Conservation (phyloP, 805 yeast genomes). For the Brettanomyces bruxellensis region DNA sequence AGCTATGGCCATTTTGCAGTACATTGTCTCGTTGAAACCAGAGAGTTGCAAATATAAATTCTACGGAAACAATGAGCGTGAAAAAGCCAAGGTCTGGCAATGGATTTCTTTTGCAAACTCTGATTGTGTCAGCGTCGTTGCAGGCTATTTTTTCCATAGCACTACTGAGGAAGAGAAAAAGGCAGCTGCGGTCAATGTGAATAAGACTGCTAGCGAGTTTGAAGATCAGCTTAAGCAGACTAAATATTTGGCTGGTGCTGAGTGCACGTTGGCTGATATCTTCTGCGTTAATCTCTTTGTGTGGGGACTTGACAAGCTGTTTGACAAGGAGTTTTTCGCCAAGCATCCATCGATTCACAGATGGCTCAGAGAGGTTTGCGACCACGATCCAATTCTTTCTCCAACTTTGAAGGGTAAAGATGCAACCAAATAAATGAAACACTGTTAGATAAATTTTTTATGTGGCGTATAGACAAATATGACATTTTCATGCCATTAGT, state of each 20-base stretch:
- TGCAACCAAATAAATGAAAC: constrained; percentile 6
- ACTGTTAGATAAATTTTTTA: too few relatives aligned
- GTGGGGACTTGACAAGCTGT: constrained; percentile 34
- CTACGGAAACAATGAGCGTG: constrained; percentile 49
- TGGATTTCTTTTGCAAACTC: constrained; percentile 71
- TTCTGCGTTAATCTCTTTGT: constrained; percentile 17
- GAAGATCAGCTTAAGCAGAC: constrained; percentile 27
- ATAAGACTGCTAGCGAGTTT: constrained; percentile 8
- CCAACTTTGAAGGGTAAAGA: constrained; percentile 10
- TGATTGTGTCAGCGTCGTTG: constrained; percentile 28
- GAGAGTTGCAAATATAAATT: constrained; percentile 22
- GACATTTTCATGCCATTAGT: too few relatives aligned
- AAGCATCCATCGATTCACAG: constrained; percentile 35
- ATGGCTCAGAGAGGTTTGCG: constrained; percentile 36
- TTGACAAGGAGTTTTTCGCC: constrained; percentile 38
- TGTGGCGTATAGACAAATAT: too few relatives aligned
- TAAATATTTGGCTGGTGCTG: constrained; percentile 28
- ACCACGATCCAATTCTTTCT: constrained; percentile 11
- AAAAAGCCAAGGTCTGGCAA: constrained; percentile 53
- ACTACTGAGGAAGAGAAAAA: not conserved
- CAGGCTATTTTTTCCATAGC: not conserved
- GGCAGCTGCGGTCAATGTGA: constrained; percentile 13
- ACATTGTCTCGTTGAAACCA: constrained; percentile 27
- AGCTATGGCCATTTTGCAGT: constrained; percentile 50
- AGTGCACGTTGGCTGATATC: constrained; percentile 29